Conservation (phyloP, 371 early-diverging fungal genomes). For the Synchytrium microbalum region DNA sequence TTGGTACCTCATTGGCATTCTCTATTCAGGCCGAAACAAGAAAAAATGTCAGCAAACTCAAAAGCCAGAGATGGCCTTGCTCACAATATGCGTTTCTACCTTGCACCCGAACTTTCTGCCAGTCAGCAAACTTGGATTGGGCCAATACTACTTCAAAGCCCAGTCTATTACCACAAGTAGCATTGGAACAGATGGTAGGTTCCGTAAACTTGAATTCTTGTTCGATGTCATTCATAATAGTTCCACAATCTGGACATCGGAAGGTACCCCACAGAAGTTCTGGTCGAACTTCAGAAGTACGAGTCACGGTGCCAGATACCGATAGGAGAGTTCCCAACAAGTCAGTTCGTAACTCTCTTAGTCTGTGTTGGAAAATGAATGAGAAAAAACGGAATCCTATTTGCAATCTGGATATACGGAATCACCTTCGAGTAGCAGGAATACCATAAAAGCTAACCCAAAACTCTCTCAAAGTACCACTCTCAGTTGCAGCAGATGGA, state of each 20-base stretch:
- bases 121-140: conserved; percentile 90
- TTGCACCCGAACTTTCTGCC: conserved; percentile 98
- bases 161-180: conserved; percentile 79
- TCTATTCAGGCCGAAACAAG: no score
- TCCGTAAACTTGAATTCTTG: conserved; percentile 98
- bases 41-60: no score
- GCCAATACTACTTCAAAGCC: conserved; percentile 79
- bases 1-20: conserved; percentile 94
- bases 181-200: conserved; percentile 90
- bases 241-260: conserved; percentile 83
- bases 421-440: conserved; percentile 43
- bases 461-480: conserved; percentile 49
- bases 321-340: conserved; percentile 81
- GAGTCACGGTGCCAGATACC: conserved; percentile 94
- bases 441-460: conserved; percentile 70
- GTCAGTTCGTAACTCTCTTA: conserved; percentile 84
- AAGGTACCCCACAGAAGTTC: conserved; percentile 93
- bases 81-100: neutral
- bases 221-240: conserved; percentile 73
- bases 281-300: conserved; percentile 97
- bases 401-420: neutral
- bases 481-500: conserved; percentile 1
- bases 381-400: neutral
- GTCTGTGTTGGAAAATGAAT: conserved; percentile 10
- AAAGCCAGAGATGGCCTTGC: neutral